Percentiles rank a stretch among this genome's conserved stretches.
Conservation (phyloP, 2,329 filamentous ascomycete species). For the Alternaria rosae region DNA sequence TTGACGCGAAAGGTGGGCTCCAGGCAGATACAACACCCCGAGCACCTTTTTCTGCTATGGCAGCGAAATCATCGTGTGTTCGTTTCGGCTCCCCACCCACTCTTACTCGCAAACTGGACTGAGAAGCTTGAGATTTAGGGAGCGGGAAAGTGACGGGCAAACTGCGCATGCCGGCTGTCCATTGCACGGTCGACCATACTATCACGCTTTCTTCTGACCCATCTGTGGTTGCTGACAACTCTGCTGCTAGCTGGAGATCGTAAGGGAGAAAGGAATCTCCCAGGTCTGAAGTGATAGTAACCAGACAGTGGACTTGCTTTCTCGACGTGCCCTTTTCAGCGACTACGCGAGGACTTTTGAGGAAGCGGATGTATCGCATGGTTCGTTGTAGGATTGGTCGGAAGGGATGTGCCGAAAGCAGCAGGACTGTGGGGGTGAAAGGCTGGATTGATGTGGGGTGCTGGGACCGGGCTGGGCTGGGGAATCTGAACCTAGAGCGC, state of each 20-base stretch:
- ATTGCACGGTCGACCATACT: slow-evolving; percentile 53
- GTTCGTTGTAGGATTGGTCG: background rate
- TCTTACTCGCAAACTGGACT: slow-evolving; percentile 50
- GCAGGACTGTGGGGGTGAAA: slow-evolving; percentile 11
- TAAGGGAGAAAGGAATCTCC: slow-evolving; percentile 69
- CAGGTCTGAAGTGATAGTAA: slow-evolving; percentile 74
- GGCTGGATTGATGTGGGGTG: slow-evolving; percentile 25
- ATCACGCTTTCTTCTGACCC: slow-evolving; percentile 45
- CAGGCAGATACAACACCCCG: slow-evolving; percentile 65
- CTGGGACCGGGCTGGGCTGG: slow-evolving; percentile 6
- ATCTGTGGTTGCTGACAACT: slow-evolving; percentile 40
- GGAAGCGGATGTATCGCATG: slow-evolving; percentile 69
- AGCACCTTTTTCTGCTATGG: slow-evolving; percentile 35
- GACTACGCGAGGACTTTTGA: slow-evolving; percentile 66
- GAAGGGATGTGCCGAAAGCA: slow-evolving; percentile 2
- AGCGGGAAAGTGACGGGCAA: slow-evolving; percentile 55
- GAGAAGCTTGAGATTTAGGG: slow-evolving; percentile 47
- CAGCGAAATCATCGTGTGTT: slow-evolving; percentile 38
- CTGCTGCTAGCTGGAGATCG: slow-evolving; percentile 54
- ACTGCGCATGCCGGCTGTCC: slow-evolving; percentile 55
- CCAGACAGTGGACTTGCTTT: slow-evolving; percentile 46
- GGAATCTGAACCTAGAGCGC: slow-evolving; percentile 2
- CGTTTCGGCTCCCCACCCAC: slow-evolving; percentile 45
- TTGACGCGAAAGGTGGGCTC: slow-evolving; percentile 57
- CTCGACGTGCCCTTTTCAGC: slow-evolving; percentile 40